Conservation (phyloP, 2,329 filamentous ascomycete genomes). For the Dendryphion nanum region DNA sequence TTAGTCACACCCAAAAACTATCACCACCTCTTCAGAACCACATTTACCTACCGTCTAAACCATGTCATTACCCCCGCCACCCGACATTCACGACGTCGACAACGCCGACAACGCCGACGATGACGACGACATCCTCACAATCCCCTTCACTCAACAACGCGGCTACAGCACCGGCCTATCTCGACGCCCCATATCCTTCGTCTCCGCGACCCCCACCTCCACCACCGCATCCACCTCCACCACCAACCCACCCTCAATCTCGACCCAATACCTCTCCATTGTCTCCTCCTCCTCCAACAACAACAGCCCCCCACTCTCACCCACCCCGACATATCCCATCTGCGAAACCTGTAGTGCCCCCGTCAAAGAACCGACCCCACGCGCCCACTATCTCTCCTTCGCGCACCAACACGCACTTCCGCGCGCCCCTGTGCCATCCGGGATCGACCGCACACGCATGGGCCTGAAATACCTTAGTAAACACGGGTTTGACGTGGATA, state of each 20-base stretch:
- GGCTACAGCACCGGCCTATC: constrained; percentile 64
- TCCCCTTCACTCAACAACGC: constrained; percentile 58
- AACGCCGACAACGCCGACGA: too few relatives aligned
- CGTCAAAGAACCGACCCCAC: constrained; percentile 22
- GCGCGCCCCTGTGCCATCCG: constrained; percentile 71
- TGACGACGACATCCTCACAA: constrained; percentile 57
- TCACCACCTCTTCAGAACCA: too few relatives aligned
- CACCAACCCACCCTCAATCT: constrained; percentile 49
- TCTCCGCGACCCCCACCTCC: constrained; percentile 46
- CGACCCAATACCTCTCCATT: constrained; percentile 65
- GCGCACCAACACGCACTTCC: constrained; percentile 69
- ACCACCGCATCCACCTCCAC: constrained; percentile 17
- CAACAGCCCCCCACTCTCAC: too few relatives aligned
- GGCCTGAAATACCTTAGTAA: constrained; percentile 65
- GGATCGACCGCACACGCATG: constrained; percentile 68
- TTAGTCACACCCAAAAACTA: constrained; percentile 3
- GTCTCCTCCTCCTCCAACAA: constrained; percentile 46
- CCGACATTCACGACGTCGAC: constrained; percentile 1
- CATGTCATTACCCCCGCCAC: neutral
- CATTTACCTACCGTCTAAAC: too few relatives aligned
- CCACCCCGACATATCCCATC: constrained; percentile 16
- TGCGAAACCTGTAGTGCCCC: constrained; percentile 39
- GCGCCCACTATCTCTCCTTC: constrained; percentile 57
- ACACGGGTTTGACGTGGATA: constrained; percentile 74
- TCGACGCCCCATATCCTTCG: constrained; percentile 58